Evolutionary conservation across 805 yeast species (phyloP), one percentile per base, ranked within the genome.

Genomic region (Kuraishia cidri): DNA sequence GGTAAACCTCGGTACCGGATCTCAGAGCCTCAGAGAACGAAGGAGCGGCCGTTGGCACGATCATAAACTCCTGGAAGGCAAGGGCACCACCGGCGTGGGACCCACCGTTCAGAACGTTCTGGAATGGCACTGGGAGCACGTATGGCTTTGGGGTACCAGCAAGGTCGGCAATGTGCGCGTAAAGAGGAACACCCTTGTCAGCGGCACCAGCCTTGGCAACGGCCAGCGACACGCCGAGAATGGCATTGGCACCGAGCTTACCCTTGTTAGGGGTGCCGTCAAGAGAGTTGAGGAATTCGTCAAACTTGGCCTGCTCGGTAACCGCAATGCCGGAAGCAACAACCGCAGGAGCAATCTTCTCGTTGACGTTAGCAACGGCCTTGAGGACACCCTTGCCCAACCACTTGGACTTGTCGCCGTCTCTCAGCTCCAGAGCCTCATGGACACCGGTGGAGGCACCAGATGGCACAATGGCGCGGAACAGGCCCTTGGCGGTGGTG

Each of bases 371-470:
- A 62, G 83, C 79, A 62, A 90, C 95, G 50, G 98, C 98, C 69
- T 85, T 87, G 60, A 75, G 58, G 48, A 90, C 98, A 82, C 97
- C 98, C 79, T 90, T 92, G 63, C 98, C 98, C 60, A 77, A 72
- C 98, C 98, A 90, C 69, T 85, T 84, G 60, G 92, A 68, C 70
- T 86, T 83, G 77, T 92, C 98, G 54, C 85, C 92, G 62, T 90
- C 98, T 76, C 98, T 87, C 66, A 90, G 77, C 75, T 90, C 98
- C 51, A 88, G 71, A 53, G 98, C 98, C 76, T 92, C 98, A 69
- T 86, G 95, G 65, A 83, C 65, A 79, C 98, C 98, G 45, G 98
- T 92, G 58, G 97, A 90, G 48, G 98, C 98, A 72, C 98, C 98
- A 47, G 97, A 87, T 64, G 98, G 98, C 44, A 92, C 98, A 59